These are phyloP conservation scores for Lactarius deliciosus DNA, from an alignment of 768 basidiomycete genomes.

Conservation along the genomic window DNA sequence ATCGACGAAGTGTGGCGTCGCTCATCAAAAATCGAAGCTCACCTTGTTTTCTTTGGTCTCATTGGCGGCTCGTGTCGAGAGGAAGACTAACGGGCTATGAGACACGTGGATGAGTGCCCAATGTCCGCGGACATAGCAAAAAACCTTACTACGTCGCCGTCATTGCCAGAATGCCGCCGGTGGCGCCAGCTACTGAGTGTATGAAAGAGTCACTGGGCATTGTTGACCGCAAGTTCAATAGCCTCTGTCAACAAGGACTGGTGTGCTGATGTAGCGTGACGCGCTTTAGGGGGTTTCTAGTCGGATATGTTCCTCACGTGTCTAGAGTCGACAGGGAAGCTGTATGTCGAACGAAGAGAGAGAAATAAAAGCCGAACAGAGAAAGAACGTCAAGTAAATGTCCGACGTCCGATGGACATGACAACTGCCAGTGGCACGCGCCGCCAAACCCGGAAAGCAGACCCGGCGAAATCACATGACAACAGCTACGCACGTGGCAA, in stretches of 20 bases:
- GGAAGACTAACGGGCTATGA: constrained; percentile 80
- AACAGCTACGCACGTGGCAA: neutral
- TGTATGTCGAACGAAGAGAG: neutral
- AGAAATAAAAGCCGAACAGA: neutral
- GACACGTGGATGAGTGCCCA: constrained; percentile 16
- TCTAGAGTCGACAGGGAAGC: neutral
- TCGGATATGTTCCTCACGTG: neutral
- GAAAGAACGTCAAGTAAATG: neutral
- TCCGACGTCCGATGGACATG: neutral
- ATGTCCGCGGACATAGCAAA: constrained; percentile 16
- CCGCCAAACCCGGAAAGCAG: neutral
- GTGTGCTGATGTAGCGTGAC: neutral
- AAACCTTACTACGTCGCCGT: constrained; percentile 73
- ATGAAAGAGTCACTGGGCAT: constrained; percentile 67
- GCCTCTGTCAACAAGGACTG: neutral
- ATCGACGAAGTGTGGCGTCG: neutral
- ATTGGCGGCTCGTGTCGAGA: constrained; percentile 92
- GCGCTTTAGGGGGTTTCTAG: neutral
- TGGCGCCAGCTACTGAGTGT: constrained; percentile 85
- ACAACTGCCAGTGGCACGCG: too few species aligned
- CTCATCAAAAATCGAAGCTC: constrained; percentile 20
- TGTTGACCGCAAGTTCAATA: constrained; percentile 4
- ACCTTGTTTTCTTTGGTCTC: constrained; percentile 82
- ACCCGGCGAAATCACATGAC: neutral
- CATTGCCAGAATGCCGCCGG: constrained; percentile 91